Percentiles rank a stretch among this genome's conserved stretches.
phyloP scores from a whole-genome alignment of 192 early-diverging fungal species.

The Thamnidium elegans region DNA sequence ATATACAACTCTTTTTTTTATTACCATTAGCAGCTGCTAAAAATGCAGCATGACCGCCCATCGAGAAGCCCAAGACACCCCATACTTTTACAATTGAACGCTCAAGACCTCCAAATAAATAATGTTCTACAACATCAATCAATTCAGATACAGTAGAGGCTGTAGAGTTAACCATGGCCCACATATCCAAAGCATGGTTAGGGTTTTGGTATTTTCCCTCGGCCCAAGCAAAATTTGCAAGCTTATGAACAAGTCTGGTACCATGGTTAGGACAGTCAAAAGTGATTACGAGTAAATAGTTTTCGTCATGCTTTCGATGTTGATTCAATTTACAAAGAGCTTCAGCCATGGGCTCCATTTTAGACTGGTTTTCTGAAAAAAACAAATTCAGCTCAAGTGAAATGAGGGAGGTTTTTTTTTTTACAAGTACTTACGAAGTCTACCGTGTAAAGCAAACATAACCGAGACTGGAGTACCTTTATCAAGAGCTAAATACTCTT shows the following conservation, averaged over 20 bases:
- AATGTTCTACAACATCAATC: constrained; percentile 47
- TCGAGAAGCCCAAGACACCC: constrained; percentile 47
- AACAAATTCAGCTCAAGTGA: no score
- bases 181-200: constrained; percentile 50
- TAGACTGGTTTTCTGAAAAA: constrained; percentile 9
- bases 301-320: not conserved
- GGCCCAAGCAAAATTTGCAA: constrained; percentile 40
- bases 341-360: constrained; percentile 22
- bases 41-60: constrained; percentile 53
- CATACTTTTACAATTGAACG: constrained; percentile 36
- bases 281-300: constrained; percentile 38
- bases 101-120: constrained; percentile 33
- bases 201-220: constrained; percentile 31
- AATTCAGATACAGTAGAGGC: constrained; percentile 44
- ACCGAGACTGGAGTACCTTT: constrained; percentile 20
- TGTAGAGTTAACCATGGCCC: constrained; percentile 35
- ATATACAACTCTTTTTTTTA: not conserved
- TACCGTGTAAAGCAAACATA: constrained; percentile 34
- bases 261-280: constrained; percentile 62
- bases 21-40: constrained; percentile 40
- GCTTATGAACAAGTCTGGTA: constrained; percentile 29
- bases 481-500: constrained; percentile 20
- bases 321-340: constrained; percentile 17
- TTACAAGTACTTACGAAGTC: constrained; percentile 29
- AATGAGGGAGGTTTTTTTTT: no score